Base-by-base conservation (phyloP, 768 basidiomycete genomes). In the Candolleomyces efflorescens region DNA sequence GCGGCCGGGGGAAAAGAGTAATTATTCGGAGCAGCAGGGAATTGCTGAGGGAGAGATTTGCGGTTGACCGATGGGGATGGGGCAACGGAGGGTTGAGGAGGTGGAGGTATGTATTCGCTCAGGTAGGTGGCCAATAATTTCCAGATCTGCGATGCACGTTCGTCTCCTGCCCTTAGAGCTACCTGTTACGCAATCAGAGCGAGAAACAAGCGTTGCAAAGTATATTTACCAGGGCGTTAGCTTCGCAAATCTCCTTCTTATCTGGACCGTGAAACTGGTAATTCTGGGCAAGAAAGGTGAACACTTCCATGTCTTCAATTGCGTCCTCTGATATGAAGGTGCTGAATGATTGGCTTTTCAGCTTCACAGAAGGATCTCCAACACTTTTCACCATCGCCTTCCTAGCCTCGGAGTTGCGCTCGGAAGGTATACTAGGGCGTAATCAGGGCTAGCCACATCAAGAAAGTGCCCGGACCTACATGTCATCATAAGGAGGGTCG, bases 401-500 rank as follows among this genome's bases (percentile, higher is more conserved):
- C 55, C 71, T 69, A 56, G 75, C 64, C 52, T 72, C 64, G 64
- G 69, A 49, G 27, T 59, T 50, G 59, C 66, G 69, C 37, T 71
- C 69, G 4, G 75, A 72, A 4, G 78, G 78, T 53, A 67, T 68
- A 54, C 80, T 83, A 53, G 37, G 13, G n/a, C 15, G n/a, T 37
- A 38, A 37, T 59, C 18, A 49, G 50, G 23, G 32, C 24, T 32
- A 55, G 43, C 27, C 36, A 62, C 32, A 56, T 43, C 47, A 36
- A 3, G 27, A 46, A 18, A 32, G 51, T 32, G 10, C 18, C 17
- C 11, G n/a, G 12, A 71, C 85, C 54, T 64, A 91, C 91, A 86
- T 64, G 64, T 94, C 92, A 61, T 94, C 92, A 59, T 89, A 93
- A 2, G 92, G 92, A 2, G 86, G 67, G 63, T 92, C 89, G 78